Conservation (phyloP, 805 yeast species). For the Priceomyces haplophilus region DNA sequence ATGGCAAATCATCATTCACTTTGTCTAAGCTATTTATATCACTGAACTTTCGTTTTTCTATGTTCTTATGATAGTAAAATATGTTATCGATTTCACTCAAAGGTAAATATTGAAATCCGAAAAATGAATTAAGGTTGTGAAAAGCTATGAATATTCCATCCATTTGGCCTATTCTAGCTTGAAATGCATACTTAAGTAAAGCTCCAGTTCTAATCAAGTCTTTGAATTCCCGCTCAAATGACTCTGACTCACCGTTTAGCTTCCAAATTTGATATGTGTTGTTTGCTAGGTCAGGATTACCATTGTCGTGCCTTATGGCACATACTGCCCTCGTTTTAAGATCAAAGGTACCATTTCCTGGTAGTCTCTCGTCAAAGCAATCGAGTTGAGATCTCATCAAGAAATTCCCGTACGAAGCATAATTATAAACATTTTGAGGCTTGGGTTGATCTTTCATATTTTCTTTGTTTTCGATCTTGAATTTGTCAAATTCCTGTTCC, state of each 20-base stretch:
- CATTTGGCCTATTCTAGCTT: conserved; percentile 94
- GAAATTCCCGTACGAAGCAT: conserved; percentile 64
- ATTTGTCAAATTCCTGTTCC: conserved; percentile 47
- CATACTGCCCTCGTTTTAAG: conserved; percentile 88
- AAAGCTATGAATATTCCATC: conserved; percentile 93
- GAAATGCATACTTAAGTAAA: conserved; percentile 79
- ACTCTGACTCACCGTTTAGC: conserved; percentile 64
- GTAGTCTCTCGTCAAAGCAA: conserved; percentile 70
- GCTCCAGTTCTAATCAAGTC: conserved; percentile 73
- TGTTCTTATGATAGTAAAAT: conserved; percentile 20
- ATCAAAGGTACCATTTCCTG: conserved; percentile 91
- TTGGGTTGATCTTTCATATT: conserved; percentile 8
- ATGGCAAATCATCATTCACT: conserved; percentile 38
- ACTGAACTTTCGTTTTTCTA: conserved; percentile 10
- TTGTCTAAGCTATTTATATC: conserved; percentile 16
- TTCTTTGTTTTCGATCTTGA: conserved; percentile 19
- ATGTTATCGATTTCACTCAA: conserved; percentile 62
- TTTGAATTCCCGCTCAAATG: conserved; percentile 75
- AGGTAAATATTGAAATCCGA: conserved; percentile 90
- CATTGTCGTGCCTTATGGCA: conserved; percentile 74
- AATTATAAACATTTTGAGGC: conserved; percentile 55
- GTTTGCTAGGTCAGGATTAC: conserved; percentile 51
- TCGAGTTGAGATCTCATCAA: conserved; percentile 89
- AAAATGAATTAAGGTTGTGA: conserved; percentile 75
- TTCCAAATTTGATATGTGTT: conserved; percentile 68